Conservation (phyloP, 2,329 filamentous ascomycete species). For the Cercospora sp. region DNA sequence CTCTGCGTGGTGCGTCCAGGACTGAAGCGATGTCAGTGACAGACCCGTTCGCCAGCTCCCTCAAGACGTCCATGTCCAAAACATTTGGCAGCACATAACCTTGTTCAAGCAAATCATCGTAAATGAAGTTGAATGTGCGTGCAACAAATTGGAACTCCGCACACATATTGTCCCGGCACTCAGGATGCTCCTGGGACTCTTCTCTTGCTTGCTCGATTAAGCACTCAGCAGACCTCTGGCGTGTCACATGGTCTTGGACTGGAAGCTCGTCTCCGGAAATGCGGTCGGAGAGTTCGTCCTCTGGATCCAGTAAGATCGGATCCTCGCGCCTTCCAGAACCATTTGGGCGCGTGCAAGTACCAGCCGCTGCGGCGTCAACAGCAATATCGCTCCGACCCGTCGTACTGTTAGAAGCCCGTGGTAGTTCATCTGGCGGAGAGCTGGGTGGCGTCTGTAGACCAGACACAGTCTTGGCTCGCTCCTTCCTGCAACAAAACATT, state of each 20-base stretch:
- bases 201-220: background rate
- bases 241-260: background rate
- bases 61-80: background rate
- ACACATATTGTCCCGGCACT: background rate
- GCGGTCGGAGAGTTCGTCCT: background rate
- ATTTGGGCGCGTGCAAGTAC: background rate
- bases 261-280: background rate
- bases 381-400: background rate
- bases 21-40: background rate
- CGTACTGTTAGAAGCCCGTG: background rate
- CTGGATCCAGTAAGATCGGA: background rate
- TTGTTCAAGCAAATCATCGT: background rate
- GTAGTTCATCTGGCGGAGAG: background rate
- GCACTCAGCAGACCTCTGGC: background rate
- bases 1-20: background rate
- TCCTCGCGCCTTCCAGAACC: background rate
- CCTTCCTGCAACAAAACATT: background rate
- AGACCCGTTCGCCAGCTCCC: background rate
- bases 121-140: background rate
- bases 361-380: background rate
- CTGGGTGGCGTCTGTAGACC: background rate
- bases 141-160: background rate
- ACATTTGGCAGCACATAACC: background rate
- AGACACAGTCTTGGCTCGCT: background rate
- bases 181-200: background rate